phyloP scores from a whole-genome alignment of 208 protist genomes.

The Leishmania guyanensis region DNA sequence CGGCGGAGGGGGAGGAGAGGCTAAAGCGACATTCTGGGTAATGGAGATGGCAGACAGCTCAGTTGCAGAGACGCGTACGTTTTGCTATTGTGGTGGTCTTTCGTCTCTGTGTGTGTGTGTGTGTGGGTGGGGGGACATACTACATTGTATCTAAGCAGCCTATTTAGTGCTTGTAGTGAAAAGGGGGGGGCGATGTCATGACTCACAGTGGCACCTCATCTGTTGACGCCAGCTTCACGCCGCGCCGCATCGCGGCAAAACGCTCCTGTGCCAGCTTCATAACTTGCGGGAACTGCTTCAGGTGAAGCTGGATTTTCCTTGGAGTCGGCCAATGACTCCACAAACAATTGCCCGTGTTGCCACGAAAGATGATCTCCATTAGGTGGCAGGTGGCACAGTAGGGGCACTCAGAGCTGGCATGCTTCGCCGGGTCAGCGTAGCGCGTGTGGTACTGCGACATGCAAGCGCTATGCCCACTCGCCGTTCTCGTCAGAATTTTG shows the following conservation, averaged over 20 bases:
- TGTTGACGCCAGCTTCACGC: slow-evolving; percentile 32
- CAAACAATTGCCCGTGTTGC: slow-evolving; percentile 39
- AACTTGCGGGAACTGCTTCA: slow-evolving; percentile 46
- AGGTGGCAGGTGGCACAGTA: slow-evolving; percentile 77
- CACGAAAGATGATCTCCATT: slow-evolving; percentile 75
- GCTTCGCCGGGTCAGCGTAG: slow-evolving; percentile 44
- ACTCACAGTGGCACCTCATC: slow-evolving; percentile 29
- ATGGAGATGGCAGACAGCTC: neutral
- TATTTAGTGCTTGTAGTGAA: neutral
- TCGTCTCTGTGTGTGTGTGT: neutral
- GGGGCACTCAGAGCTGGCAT: slow-evolving; percentile 51
- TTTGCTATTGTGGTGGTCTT: neutral
- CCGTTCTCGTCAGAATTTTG: neutral
- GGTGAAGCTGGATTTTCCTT: slow-evolving; percentile 49
- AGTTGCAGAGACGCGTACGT: neutral
- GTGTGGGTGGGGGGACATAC: no score
- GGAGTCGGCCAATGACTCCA: slow-evolving; percentile 72
- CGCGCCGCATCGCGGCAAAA: slow-evolving; percentile 34
- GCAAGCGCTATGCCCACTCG: slow-evolving; percentile 23
- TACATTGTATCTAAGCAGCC: neutral
- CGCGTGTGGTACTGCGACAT: slow-evolving; percentile 58
- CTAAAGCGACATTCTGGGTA: neutral
- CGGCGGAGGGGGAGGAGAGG: neutral
- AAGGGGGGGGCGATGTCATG: no score
- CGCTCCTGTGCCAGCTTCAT: slow-evolving; percentile 42